Conservation (phyloP, 2,329 filamentous ascomycete genomes). For the Fusarium acutatum region DNA sequence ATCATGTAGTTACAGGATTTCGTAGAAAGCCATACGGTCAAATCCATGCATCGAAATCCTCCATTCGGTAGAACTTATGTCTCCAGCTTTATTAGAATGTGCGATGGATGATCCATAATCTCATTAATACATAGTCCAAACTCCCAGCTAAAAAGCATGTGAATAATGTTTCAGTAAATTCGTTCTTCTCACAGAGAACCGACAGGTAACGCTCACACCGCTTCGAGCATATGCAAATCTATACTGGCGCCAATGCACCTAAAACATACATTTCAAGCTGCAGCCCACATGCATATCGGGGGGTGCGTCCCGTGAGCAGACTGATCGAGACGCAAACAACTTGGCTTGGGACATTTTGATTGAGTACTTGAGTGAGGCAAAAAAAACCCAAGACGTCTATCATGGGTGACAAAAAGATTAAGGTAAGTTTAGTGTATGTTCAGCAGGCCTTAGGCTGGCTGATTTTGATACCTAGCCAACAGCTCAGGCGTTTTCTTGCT, state of each 20-base stretch:
- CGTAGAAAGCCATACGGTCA: neutral
- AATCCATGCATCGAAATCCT: neutral
- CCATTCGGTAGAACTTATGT: neutral
- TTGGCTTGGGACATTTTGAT: neutral
- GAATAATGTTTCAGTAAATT: neutral
- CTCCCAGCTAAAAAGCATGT: neutral
- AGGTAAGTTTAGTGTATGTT: neutral
- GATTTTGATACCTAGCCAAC: neutral
- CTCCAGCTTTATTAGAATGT: neutral
- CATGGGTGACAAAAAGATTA: neutral
- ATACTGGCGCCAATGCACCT: neutral
- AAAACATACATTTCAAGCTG: neutral
- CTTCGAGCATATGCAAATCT: neutral
- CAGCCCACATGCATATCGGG: neutral
- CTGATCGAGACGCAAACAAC: neutral
- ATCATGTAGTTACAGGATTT: neutral
- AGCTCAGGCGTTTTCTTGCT: neutral
- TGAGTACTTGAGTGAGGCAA: neutral
- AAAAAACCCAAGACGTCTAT: neutral
- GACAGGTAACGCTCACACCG: conserved; percentile 2
- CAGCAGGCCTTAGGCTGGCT: neutral
- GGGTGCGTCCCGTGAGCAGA: neutral
- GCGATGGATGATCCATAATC: neutral
- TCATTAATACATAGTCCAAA: neutral
- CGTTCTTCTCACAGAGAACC: neutral